Evolutionary conservation across 1,139 yeast species (phyloP).

Genomic region (Candida tetrigidarum): DNA sequence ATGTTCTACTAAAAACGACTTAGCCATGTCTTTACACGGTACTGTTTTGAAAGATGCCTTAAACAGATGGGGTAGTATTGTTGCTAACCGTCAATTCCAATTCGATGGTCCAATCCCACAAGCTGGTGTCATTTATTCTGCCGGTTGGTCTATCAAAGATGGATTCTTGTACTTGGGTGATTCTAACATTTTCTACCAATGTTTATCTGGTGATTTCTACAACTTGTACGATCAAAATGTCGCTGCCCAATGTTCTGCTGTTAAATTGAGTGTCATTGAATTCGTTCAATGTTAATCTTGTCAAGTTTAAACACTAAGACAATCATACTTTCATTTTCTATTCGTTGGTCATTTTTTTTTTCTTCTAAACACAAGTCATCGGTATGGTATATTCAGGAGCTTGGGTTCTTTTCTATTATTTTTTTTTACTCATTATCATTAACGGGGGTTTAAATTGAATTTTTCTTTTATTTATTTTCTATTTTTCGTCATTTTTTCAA

Average conservation of each 20-base stretch:
- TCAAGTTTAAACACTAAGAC: not conserved
- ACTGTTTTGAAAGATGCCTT: slow-evolving; percentile 60
- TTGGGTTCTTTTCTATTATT: not conserved
- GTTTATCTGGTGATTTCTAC: slow-evolving; percentile 80
- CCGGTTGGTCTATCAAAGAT: slow-evolving; percentile 69
- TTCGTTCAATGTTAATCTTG: slow-evolving; percentile 56
- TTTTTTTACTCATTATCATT: not conserved
- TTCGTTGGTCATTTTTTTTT: slow-evolving; percentile 3
- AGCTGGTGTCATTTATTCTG: slow-evolving; percentile 87
- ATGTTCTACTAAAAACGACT: slow-evolving; percentile 14
- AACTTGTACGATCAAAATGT: slow-evolving; percentile 75
- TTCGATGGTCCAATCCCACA: slow-evolving; percentile 92
- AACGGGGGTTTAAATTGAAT: too few species aligned
- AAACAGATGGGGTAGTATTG: slow-evolving; percentile 82
- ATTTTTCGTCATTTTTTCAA: slow-evolving; percentile 1
- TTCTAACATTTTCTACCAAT: slow-evolving; percentile 70
- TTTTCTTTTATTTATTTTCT: not conserved
- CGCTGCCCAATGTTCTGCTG: slow-evolving; percentile 68
- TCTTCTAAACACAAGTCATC: not conserved
- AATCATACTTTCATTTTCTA: not conserved
- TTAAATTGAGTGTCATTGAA: slow-evolving; percentile 66
- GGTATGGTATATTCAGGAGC: not conserved
- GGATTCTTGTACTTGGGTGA: slow-evolving; percentile 76
- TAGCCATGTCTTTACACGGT: slow-evolving; percentile 53
- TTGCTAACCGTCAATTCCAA: slow-evolving; percentile 87